phyloP scores from a whole-genome alignment of 2,329 filamentous ascomycete genomes.

The Aspergillus costaricaensis region DNA sequence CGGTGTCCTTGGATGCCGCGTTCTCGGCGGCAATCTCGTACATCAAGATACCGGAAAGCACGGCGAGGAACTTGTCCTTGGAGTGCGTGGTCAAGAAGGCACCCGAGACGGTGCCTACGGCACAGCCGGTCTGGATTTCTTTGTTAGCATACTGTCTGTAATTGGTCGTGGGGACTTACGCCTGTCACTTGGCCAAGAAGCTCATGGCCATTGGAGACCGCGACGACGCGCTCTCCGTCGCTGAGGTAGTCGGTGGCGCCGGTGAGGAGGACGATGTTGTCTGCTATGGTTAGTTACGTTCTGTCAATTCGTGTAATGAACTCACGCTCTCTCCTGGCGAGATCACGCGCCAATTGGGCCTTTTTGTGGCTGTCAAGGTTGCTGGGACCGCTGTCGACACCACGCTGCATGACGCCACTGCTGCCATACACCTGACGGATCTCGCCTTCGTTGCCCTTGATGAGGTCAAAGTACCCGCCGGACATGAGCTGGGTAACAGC shows the following conservation, averaged over 20 bases:
- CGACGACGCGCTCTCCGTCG: constrained; percentile 68
- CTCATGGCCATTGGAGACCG: constrained; percentile 74
- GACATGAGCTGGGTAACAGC: constrained; percentile 72
- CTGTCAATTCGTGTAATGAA: neutral
- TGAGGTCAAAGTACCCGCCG: constrained; percentile 76
- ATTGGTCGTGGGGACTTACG: constrained; percentile 27
- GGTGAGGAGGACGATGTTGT: constrained; percentile 76
- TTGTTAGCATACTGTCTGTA: neutral
- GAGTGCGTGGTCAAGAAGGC: constrained; percentile 68
- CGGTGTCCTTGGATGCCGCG: constrained; percentile 60
- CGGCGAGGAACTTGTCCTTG: constrained; percentile 69
- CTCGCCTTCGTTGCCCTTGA: constrained; percentile 94
- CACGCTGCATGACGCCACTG: constrained; percentile 65
- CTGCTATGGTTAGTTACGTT: constrained; percentile 20
- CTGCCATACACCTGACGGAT: constrained; percentile 71
- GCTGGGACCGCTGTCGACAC: constrained; percentile 75
- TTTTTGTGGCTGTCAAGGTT: constrained; percentile 57
- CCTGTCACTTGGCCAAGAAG: constrained; percentile 50
- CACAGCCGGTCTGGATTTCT: constrained; percentile 67
- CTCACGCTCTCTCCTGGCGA: constrained; percentile 66
- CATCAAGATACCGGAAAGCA: constrained; percentile 71
- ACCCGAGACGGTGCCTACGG: constrained; percentile 78
- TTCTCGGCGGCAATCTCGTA: constrained; percentile 77
- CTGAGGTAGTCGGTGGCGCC: constrained; percentile 75
- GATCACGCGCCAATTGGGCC: constrained; percentile 61